phyloP scores from a whole-genome alignment of 1,284 basidiomycete genomes.

The Cystobasidium slooffiae region DNA sequence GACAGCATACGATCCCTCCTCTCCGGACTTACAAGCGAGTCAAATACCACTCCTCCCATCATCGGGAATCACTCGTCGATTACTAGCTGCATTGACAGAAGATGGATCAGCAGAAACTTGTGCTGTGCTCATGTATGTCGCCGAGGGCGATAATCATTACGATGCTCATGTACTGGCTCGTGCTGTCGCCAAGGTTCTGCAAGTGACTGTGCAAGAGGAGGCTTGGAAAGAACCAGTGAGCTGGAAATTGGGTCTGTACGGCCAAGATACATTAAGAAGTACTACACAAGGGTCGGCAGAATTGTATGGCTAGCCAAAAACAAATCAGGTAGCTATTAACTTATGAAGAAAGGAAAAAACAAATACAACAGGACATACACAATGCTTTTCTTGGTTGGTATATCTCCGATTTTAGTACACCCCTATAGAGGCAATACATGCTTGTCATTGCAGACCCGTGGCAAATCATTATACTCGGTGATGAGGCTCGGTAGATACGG shows the following conservation, averaged over 20 bases:
- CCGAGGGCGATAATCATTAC: conserved; percentile 41
- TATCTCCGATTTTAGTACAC: too few species aligned
- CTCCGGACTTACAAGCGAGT: background rate
- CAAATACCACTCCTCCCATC: conserved; percentile 29
- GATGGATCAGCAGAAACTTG: background rate
- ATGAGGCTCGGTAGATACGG: too few species aligned
- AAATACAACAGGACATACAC: background rate
- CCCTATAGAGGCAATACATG: too few species aligned
- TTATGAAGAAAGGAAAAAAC: background rate
- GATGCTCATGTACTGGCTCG: conserved; percentile 38
- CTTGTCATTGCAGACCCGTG: too few species aligned
- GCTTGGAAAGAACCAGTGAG: conserved; percentile 36
- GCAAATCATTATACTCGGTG: too few species aligned
- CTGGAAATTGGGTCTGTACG: conserved; percentile 41
- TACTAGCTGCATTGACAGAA: conserved; percentile 17
- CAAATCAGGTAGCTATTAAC: background rate
- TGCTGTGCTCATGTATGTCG: conserved; percentile 34
- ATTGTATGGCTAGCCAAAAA: conserved; percentile 15
- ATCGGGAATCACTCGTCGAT: conserved; percentile 38
- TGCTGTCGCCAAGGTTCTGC: conserved; percentile 21
- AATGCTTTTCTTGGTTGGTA: too few species aligned
- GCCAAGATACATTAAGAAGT: conserved; percentile 4
- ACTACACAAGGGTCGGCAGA: conserved; percentile 18
- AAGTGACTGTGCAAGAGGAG: conserved; percentile 11
- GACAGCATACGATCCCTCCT: conserved; percentile 13